Evolutionary conservation across 768 basidiomycete genomes (phyloP).

Genomic region (Tremella fuciformis): DNA sequence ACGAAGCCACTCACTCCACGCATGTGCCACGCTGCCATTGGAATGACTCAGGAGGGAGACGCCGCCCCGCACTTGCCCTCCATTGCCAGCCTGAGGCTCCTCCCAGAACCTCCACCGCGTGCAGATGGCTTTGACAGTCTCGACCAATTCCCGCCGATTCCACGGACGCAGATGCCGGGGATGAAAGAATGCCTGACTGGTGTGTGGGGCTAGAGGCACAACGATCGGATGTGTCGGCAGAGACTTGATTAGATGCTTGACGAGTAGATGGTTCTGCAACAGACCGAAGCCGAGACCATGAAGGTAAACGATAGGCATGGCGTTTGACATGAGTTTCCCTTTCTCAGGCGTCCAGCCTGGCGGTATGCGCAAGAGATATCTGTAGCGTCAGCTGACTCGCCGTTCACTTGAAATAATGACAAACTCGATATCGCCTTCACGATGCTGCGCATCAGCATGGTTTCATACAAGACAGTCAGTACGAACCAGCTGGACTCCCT

Average conservation of each 20-base stretch:
- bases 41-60: constrained; percentile 82
- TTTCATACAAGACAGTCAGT: neutral
- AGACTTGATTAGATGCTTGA: constrained; percentile 44
- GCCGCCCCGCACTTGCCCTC: constrained; percentile 53
- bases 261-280: constrained; percentile 62
- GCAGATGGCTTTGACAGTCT: constrained; percentile 61
- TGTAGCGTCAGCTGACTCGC: constrained; percentile 37
- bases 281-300: constrained; percentile 87
- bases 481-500: constrained; percentile 50
- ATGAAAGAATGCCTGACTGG: constrained; percentile 82
- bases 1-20: constrained; percentile 64
- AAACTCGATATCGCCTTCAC: constrained; percentile 65
- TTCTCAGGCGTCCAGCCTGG: constrained; percentile 61
- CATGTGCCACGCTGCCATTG: constrained; percentile 80
- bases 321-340: constrained; percentile 55
- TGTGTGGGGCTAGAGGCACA: constrained; percentile 75
- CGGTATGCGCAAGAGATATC: constrained; percentile 74
- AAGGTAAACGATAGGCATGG: constrained; percentile 71
- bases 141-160: constrained; percentile 62
- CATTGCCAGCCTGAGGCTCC: constrained; percentile 17
- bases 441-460: constrained; percentile 38
- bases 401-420: constrained; percentile 1
- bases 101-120: constrained; percentile 65
- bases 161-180: constrained; percentile 68
- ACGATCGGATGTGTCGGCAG: constrained; percentile 71